Percentiles rank a stretch among this genome's conserved stretches.
Conservation (phyloP, 352 stramenopile genomes). For the Pythium dissimile region DNA sequence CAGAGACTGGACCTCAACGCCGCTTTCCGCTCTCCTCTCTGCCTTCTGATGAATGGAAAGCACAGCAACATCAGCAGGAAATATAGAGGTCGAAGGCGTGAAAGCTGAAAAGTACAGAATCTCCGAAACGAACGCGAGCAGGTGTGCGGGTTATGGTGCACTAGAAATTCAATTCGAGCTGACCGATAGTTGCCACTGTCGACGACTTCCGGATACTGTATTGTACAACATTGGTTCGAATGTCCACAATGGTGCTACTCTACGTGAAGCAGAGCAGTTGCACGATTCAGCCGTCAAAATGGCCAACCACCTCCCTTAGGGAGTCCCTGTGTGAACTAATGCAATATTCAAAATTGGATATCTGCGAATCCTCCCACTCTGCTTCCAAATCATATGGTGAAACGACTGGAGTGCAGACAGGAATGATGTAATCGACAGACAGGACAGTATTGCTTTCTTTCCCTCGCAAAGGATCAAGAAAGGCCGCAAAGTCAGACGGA, state of each 20-base stretch:
- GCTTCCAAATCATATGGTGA: background rate
- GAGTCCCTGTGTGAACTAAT: background rate
- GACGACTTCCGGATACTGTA: conserved; percentile 1
- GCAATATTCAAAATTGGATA: background rate
- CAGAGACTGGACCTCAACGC: background rate
- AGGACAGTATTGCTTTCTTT: background rate
- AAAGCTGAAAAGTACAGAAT: too few relatives aligned
- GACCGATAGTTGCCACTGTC: conserved; percentile 5
- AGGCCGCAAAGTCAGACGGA: background rate
- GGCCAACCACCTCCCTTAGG: background rate
- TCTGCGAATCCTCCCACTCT: conserved; percentile 2
- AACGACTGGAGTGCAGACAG: background rate
- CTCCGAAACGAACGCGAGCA: too few relatives aligned
- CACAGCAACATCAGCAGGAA: too few relatives aligned
- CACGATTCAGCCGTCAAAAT: conserved; percentile 6
- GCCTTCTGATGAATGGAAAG: background rate
- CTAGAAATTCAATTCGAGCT: conserved; percentile 8
- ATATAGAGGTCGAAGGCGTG: too few relatives aligned
- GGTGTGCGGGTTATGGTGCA: too few relatives aligned
- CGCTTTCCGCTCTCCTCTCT: background rate
- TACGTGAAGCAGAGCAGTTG: background rate
- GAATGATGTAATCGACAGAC: conserved; percentile 5
- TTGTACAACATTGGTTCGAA: conserved; percentile 1
- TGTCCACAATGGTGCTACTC: conserved; percentile 23
- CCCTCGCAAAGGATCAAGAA: background rate